Base-by-base conservation (phyloP, 345 rosid genomes). In the Punica granatum region DNA sequence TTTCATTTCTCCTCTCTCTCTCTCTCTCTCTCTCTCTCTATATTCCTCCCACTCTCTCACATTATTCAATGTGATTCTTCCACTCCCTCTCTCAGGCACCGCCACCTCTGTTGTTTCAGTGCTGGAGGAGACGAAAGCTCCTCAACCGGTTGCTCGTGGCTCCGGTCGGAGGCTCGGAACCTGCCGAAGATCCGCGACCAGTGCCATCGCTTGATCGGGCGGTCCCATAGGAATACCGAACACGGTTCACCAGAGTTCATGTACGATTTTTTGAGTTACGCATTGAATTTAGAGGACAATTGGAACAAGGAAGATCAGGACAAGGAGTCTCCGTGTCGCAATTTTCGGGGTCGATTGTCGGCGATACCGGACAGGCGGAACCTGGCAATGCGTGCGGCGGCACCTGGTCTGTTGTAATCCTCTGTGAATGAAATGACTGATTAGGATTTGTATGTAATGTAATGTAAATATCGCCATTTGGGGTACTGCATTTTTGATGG, bases 211-310 rank as follows among this genome's bases (percentile, higher is more conserved):
- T 19, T 39, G 48, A 39, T 63, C 32, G 28, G 48, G 26, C 0
- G 62, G 33, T 3, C 39, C 14, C 28, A 21, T 33, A 53, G 21
- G 35, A 54, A 19, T 63, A 34, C 6, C 9, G 70, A 26, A 14
- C 36, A 0, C 32, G 54, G 61, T 60, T 75, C 85, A 6, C 77
- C 71, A 1, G 90, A 92, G 70, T 86, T 87, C 62, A 72, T 81
- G 25, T 92, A 89, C 75, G 96, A 89, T 63, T 80, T 83, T 7
- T 32, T 69, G 77, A 92, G 92, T 46, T 92, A 89, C 68, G 79
- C 85, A 9, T 78, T 87, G 28, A 92, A 92, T 72, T 92, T 89
- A 70, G 89, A 89, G 60, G 87, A 82, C 25, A 80, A 84, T 0
- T 28, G 49, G 59, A 1, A 42, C 72, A 42, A 77, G 25, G 78